These are phyloP conservation scores for Rhexocercosporidium sp. DNA, from an alignment of 2,329 filamentous ascomycete genomes.

Conservation along the genomic window DNA sequence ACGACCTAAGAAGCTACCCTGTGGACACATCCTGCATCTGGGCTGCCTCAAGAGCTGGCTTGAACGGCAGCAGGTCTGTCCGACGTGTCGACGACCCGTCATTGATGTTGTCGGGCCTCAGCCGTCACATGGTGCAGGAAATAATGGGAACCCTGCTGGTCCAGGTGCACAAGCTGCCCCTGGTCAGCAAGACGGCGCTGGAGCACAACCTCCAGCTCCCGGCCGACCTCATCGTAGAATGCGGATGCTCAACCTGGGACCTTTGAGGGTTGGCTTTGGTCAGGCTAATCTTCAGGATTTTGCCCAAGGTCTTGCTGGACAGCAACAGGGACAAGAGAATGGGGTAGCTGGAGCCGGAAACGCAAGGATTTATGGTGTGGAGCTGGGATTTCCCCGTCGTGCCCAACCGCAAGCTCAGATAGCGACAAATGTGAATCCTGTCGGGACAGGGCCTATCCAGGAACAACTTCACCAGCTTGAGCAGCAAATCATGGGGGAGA, in stretches of 20 bases:
- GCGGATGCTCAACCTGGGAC: constrained; percentile 74
- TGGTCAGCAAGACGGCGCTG: constrained; percentile 47
- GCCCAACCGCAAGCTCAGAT: constrained; percentile 33
- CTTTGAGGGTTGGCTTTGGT: constrained; percentile 75
- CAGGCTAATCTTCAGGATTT: constrained; percentile 69
- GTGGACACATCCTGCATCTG: constrained; percentile 93
- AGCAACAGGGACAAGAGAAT: constrained; percentile 45
- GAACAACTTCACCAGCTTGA: constrained; percentile 70
- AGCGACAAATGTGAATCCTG: constrained; percentile 24
- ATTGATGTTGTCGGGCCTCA: constrained; percentile 52
- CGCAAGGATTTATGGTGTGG: constrained; percentile 42
- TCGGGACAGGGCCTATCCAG: constrained; percentile 51
- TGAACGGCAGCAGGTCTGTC: constrained; percentile 95
- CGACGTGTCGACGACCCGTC: constrained; percentile 88
- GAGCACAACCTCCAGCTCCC: constrained; percentile 41
- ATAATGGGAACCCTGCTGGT: constrained; percentile 36
- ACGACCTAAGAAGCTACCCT: constrained; percentile 93
- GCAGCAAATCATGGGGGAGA: constrained; percentile 70
- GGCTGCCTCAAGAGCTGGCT: constrained; percentile 96
- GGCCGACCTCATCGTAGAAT: constrained; percentile 50
- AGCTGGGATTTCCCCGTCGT: constrained; percentile 41
- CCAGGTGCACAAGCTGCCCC: constrained; percentile 38
- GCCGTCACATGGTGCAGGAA: constrained; percentile 35
- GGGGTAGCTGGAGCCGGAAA: constrained; percentile 30
- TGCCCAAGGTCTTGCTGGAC: constrained; percentile 64